Conservation (phyloP, 306 rosid genomes). For the Boehmeria nivea region DNA sequence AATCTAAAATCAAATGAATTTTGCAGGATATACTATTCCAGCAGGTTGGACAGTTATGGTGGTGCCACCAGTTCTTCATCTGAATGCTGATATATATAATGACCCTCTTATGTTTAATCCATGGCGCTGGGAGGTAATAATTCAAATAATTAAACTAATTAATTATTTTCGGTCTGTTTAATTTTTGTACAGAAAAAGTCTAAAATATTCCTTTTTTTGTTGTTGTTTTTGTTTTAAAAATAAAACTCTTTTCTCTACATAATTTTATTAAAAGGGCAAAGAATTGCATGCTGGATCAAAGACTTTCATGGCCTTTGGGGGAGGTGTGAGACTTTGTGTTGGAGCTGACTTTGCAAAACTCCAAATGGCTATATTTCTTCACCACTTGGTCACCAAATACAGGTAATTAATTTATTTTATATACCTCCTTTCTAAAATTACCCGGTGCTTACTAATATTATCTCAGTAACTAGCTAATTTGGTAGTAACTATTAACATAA, state of each 20-base stretch:
- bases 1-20: background rate
- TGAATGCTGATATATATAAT: conserved; percentile 2
- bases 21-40: conserved; percentile 22
- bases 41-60: conserved; percentile 7
- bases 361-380: conserved; percentile 10
- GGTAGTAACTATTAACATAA: too few relatives aligned
- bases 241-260: background rate
- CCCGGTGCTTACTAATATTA: too few relatives aligned
- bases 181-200: too few relatives aligned
- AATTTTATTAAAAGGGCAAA: conserved; percentile 9
- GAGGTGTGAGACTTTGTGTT: conserved; percentile 7
- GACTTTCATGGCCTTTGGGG: conserved; percentile 15
- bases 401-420: background rate
- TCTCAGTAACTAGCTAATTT: too few relatives aligned
- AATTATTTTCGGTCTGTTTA: background rate
- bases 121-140: conserved; percentile 21
- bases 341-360: conserved; percentile 20
- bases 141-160: background rate
- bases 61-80: background rate
- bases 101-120: conserved; percentile 7
- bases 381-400: conserved; percentile 9
- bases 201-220: too few relatives aligned
- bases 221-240: too few relatives aligned
- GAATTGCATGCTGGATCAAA: conserved; percentile 8
- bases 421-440: too few relatives aligned